Base-by-base conservation (phyloP, 1,284 basidiomycete species). In the Inonotus hispidus region DNA sequence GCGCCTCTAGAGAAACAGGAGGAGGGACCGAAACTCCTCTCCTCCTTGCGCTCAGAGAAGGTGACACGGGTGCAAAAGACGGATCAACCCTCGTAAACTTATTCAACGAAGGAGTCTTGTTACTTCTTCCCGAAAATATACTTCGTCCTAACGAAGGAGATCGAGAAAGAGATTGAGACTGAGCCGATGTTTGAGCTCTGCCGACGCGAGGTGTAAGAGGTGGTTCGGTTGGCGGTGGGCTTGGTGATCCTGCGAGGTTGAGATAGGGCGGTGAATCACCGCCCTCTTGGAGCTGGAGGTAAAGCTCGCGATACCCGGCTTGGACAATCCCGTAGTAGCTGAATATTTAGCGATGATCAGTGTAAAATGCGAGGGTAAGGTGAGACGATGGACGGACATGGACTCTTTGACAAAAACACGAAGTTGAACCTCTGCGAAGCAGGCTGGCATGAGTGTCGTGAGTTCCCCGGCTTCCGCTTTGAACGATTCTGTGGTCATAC, bases 331-430 rank as follows among this genome's bases (percentile, higher is more conserved):
- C 82, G 49, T 79, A 74, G 66, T 77, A 81, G 21, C 77, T 80
- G 5, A 53, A 56, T 35, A 21, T 41, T 6, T n/a, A 19, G 50
- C 43, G 23, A 32, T 10, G n/a, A 47, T 68, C 71, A 53, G 10
- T 16, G 37, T 47, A 16, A 50, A 57, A 1, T 45, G 43, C 39
- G 14, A 3, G 8, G 1, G 47, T 5, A 41, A 5, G 29, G 23
- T 38, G 21, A 37, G 49, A 14, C 10, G 39, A 27, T 11, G n/a
- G 38, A 27, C n/a, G 57, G 65, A 80, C 80, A 68, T 68, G 0
- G 70, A 66, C n/a, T 88, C 80, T 66, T 84, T 83, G 19, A 88
- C 87, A 68, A 82, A 92, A 3, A 92, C 73, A 7, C 85, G 76
- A 32, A 90, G 70, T 52, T 82, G 75, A 14, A 84, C 74, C 69